These are phyloP conservation scores for Russula sp. DNA, from an alignment of 768 basidiomycete genomes.

Conservation along the genomic window DNA sequence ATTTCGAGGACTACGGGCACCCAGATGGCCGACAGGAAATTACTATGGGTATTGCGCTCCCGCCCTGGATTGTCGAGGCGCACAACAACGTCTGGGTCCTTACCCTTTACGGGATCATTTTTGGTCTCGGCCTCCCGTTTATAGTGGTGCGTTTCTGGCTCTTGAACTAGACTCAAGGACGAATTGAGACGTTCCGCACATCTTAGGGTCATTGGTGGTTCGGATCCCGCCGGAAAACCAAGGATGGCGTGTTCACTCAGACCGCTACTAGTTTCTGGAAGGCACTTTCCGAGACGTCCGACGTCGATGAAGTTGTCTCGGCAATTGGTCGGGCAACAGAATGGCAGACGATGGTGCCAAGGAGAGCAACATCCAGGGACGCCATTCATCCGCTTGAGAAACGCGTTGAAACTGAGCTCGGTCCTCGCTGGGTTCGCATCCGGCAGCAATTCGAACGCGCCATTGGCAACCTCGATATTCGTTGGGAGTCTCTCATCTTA, in stretches of 20 bases:
- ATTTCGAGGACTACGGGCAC: constrained; percentile 84
- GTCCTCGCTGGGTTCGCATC: constrained; percentile 50
- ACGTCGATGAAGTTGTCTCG: constrained; percentile 63
- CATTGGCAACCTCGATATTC: constrained; percentile 33
- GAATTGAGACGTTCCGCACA: background rate
- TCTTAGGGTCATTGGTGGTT: constrained; percentile 93
- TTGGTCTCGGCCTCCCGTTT: constrained; percentile 80
- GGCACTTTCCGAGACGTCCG: constrained; percentile 70
- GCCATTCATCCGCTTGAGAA: constrained; percentile 46
- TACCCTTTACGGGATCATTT: constrained; percentile 77
- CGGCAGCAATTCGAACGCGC: constrained; percentile 36
- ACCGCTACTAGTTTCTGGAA: constrained; percentile 90
- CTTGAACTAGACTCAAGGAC: background rate
- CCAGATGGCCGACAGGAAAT: constrained; percentile 96
- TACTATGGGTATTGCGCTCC: constrained; percentile 91
- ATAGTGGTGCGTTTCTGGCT: constrained; percentile 54
- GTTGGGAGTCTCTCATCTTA: constrained; percentile 58
- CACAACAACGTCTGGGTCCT: constrained; percentile 91
- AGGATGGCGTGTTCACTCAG: constrained; percentile 78
- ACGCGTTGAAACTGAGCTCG: constrained; percentile 43
- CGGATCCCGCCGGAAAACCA: constrained; percentile 79
- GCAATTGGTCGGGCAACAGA: constrained; percentile 61
- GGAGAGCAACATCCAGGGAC: constrained; percentile 25
- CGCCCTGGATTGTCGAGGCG: constrained; percentile 87
- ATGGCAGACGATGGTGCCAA: constrained; percentile 44